phyloP scores from a whole-genome alignment of 2,329 filamentous ascomycete genomes.

The Ophiosphaerella korrae region DNA sequence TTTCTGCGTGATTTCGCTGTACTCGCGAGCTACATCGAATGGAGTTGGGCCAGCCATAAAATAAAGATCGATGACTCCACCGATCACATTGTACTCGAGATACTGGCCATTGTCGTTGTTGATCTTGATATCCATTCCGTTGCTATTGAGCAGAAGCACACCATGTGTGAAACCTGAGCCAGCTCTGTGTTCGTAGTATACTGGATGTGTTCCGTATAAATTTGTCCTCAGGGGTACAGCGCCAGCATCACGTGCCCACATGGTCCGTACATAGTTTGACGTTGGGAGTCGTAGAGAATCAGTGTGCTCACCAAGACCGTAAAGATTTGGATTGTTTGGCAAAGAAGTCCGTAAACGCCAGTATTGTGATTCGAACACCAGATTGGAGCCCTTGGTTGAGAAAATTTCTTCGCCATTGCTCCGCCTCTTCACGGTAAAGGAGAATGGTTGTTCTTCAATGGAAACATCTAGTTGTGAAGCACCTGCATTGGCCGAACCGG shows the following conservation, averaged over 20 bases:
- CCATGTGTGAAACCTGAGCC: conserved; percentile 40
- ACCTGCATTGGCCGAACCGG: conserved; percentile 30
- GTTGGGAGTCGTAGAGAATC: conserved; percentile 71
- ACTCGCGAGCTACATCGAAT: conserved; percentile 54
- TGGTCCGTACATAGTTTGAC: conserved; percentile 69
- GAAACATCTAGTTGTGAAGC: conserved; percentile 59
- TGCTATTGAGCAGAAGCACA: conserved; percentile 43
- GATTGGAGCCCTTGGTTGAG: conserved; percentile 68
- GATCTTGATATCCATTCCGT: conserved; percentile 74
- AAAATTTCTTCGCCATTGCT: conserved; percentile 66
- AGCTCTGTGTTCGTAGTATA: conserved; percentile 74
- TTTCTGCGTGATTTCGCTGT: conserved; percentile 53
- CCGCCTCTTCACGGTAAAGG: conserved; percentile 66
- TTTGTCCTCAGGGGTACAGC: conserved; percentile 65
- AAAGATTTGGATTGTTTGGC: conserved; percentile 70
- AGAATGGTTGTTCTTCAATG: conserved; percentile 64
- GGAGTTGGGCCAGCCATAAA: conserved; percentile 56
- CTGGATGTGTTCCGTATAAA: conserved; percentile 73
- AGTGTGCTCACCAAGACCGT: conserved; percentile 78
- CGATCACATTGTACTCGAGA: conserved; percentile 77
- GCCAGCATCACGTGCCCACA: conserved; percentile 73
- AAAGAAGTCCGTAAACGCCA: conserved; percentile 72
- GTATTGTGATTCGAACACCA: conserved; percentile 80
- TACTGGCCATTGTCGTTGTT: conserved; percentile 69
- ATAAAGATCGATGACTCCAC: conserved; percentile 73